These are phyloP conservation scores for Sporothrix inflata DNA, from an alignment of 2,329 filamentous ascomycete species.

Conservation along the genomic window DNA sequence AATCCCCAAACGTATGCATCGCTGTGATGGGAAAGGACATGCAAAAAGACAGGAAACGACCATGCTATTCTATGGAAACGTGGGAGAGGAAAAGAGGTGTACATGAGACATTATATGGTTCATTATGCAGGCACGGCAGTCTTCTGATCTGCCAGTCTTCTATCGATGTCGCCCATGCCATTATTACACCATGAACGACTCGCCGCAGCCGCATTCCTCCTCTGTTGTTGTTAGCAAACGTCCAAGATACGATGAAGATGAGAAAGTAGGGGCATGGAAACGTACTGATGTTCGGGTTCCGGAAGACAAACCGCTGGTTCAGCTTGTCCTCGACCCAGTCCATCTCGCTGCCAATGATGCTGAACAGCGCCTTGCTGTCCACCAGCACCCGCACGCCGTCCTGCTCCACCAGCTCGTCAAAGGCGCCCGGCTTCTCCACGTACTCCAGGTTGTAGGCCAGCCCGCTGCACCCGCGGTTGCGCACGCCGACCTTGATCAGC, in stretches of 20 bases:
- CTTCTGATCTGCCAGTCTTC: neutral
- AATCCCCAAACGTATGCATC: neutral
- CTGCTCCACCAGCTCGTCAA: slow-evolving; percentile 93
- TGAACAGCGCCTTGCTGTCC: slow-evolving; percentile 95
- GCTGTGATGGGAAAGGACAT: neutral
- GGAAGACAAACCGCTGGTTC: slow-evolving; percentile 89
- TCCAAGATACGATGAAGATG: too few species aligned
- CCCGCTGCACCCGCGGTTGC: slow-evolving; percentile 91
- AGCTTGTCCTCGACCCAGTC: slow-evolving; percentile 98
- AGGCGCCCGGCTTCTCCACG: slow-evolving; percentile 83
- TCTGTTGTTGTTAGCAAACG: slow-evolving; percentile 55
- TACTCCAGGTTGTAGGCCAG: slow-evolving; percentile 93
- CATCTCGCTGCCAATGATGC: slow-evolving; percentile 98
- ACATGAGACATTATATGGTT: neutral
- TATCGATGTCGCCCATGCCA: neutral
- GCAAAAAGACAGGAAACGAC: neutral
- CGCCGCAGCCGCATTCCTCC: slow-evolving; percentile 93
- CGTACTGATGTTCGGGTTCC: slow-evolving; percentile 98
- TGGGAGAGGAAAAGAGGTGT: neutral
- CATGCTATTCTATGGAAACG: slow-evolving; percentile 8
- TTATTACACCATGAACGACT: slow-evolving; percentile 82
- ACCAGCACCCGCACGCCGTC: slow-evolving; percentile 95
- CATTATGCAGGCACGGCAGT: neutral
- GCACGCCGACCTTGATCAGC: slow-evolving; percentile 91
- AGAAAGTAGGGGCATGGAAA: too few species aligned